phyloP scores from a whole-genome alignment of 257 asterid species.

The Solanum commersonii region DNA sequence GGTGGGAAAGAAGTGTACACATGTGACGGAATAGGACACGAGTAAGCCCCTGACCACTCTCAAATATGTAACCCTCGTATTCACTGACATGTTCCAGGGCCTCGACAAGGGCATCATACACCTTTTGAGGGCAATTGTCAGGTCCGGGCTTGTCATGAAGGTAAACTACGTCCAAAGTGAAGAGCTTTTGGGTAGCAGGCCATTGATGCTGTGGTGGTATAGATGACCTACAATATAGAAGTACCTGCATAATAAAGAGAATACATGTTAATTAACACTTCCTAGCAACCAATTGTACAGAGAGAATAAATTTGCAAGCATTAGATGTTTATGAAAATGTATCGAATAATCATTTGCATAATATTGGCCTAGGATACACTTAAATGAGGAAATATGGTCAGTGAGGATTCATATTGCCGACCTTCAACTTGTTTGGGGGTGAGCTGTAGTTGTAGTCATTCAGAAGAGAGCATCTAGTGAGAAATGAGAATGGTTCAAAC shows the following conservation, averaged over 20 bases:
- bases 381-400: neutral
- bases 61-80: constrained; percentile 75
- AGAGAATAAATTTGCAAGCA: neutral
- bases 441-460: neutral
- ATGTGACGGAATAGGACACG: constrained; percentile 68
- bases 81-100: constrained; percentile 77
- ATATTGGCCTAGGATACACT: neutral
- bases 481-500: neutral
- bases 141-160: constrained; percentile 97
- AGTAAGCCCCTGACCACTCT: constrained; percentile 82
- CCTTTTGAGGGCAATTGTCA: constrained; percentile 81
- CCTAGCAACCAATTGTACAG: neutral
- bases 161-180: constrained; percentile 83
- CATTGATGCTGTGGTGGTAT: constrained; percentile 53
- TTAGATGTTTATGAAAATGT: neutral
- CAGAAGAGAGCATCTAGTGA: neutral
- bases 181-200: constrained; percentile 55
- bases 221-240: constrained; percentile 84
- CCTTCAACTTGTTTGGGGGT: neutral
- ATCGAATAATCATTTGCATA: neutral
- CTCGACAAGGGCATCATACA: constrained; percentile 81
- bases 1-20: constrained; percentile 64
- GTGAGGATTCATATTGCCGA: neutral
- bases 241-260: constrained; percentile 34
- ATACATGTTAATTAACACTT: neutral